phyloP scores from a whole-genome alignment of 345 rosid genomes.

The Citrus maxima region DNA sequence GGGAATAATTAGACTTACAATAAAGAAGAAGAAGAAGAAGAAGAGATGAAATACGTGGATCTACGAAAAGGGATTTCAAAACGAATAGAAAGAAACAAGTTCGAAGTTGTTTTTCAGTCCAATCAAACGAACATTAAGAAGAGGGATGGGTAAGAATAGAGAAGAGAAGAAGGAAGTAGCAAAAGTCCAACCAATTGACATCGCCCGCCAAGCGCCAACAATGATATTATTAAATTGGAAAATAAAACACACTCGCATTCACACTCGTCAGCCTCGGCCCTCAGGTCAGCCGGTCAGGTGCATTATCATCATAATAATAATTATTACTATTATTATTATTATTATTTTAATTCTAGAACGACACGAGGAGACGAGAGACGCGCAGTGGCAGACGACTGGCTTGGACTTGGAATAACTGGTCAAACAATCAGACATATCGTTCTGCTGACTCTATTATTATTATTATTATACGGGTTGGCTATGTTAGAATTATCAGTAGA shows the following conservation, averaged over 20 bases:
- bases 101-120: not conserved
- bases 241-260: not conserved
- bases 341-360: too few relatives aligned
- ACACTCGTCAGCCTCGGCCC: too few relatives aligned
- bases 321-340: too few relatives aligned
- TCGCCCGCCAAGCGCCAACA: not conserved
- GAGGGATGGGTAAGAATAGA: too few relatives aligned
- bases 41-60: not conserved
- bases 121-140: not conserved
- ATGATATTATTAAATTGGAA: not conserved
- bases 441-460: not conserved
- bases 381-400: not conserved
- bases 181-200: not conserved
- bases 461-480: too few relatives aligned
- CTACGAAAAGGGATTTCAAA: not conserved
- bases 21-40: not conserved
- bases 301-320: too few relatives aligned
- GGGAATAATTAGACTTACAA: not conserved
- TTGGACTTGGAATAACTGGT: not conserved
- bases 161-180: not conserved
- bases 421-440: not conserved
- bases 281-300: too few relatives aligned
- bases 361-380: too few relatives aligned
- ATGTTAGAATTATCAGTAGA: fast-evolving
- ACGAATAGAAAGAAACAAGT: not conserved